These are phyloP conservation scores for Pichia cactophila DNA, from an alignment of 1,139 yeast species.

Conservation along the genomic window DNA sequence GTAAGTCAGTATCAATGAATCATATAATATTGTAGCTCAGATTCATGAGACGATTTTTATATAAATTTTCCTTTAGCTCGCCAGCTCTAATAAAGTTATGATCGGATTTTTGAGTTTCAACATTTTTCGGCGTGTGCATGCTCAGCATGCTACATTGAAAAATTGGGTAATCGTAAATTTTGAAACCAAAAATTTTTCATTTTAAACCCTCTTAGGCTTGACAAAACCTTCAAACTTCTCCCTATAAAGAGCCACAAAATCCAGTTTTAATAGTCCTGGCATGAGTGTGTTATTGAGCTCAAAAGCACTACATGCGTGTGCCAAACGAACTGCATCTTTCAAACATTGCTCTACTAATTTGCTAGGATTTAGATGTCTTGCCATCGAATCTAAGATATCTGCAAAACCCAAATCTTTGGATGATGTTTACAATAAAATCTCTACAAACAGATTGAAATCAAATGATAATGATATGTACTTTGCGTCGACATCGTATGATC, in stretches of 20 bases:
- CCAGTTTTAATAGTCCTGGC: neutral
- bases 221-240: neutral
- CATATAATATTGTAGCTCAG: neutral
- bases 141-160: neutral
- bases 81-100: too few species aligned
- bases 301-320: slow-evolving; percentile 4
- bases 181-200: slow-evolving; percentile 1
- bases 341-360: neutral
- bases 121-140: neutral
- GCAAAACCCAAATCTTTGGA: slow-evolving; percentile 19
- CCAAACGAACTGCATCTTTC: slow-evolving; percentile 1
- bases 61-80: too few species aligned
- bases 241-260: too few species aligned
- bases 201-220: neutral
- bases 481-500: slow-evolving; percentile 21
- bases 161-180: neutral
- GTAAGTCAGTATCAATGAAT: neutral
- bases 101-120: too few species aligned
- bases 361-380: slow-evolving; percentile 8
- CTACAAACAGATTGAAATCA: neutral
- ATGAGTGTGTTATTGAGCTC: slow-evolving; percentile 13
- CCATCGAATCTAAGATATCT: slow-evolving; percentile 12
- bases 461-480: slow-evolving; percentile 13
- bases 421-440: slow-evolving; percentile 19
- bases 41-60: neutral